Conservation (phyloP, 352 stramenopile species). For the Globisporangium barbulae region DNA sequence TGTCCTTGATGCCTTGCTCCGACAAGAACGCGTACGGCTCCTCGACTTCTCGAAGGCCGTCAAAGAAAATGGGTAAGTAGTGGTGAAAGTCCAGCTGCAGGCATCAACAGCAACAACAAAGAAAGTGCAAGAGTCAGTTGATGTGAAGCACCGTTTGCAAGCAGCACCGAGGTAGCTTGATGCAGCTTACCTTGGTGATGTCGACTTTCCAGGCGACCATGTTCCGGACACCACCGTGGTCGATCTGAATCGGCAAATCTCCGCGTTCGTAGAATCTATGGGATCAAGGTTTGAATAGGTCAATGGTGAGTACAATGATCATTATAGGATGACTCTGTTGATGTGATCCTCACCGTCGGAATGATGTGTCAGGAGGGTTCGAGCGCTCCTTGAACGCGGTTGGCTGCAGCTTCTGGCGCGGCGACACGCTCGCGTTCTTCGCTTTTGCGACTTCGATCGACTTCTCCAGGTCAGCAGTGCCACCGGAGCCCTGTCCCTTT, state of each 20-base stretch:
- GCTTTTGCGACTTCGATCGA: constrained; percentile 33
- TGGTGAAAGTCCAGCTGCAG: constrained; percentile 96
- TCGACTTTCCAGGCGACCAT: constrained; percentile 97
- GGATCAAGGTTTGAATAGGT: neutral
- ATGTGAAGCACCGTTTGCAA: neutral
- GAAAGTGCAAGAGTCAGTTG: neutral
- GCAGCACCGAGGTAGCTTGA: too few species aligned
- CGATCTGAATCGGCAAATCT: constrained; percentile 96
- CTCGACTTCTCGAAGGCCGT: constrained; percentile 95
- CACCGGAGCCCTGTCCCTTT: constrained; percentile 86
- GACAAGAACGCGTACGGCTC: constrained; percentile 96
- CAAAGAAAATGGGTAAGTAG: constrained; percentile 98
- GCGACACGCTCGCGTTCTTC: constrained; percentile 39
- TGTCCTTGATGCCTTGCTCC: constrained; percentile 96
- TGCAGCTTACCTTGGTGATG: constrained; percentile 77
- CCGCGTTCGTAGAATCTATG: constrained; percentile 90
- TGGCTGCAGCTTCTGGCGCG: constrained; percentile 47
- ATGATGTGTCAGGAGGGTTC: constrained; percentile 92
- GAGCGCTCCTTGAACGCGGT: constrained; percentile 90
- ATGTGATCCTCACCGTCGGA: constrained; percentile 39
- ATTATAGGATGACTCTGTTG: neutral
- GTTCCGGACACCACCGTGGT: constrained; percentile 95
- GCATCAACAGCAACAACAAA: neutral
- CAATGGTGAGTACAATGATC: neutral
- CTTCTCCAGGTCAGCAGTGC: constrained; percentile 71